A percentile compares a stretch with the other conserved stretches of the same genome.
These are phyloP conservation scores for Suillus placidus DNA, from an alignment of 768 basidiomycete species.

Conservation along the genomic window DNA sequence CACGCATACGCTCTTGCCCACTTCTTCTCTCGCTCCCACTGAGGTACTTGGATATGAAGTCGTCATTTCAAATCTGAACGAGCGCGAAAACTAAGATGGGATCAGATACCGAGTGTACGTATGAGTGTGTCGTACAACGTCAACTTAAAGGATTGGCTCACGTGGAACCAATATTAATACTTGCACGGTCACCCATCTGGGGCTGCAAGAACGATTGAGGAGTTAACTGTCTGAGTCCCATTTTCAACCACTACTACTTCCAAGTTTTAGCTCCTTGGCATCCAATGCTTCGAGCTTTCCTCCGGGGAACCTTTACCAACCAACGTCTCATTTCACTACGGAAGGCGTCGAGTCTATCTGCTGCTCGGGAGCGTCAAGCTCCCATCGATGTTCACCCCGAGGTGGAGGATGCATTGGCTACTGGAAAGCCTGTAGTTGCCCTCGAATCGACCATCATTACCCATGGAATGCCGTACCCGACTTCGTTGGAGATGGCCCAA, in stretches of 20 bases:
- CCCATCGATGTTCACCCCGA: slow-evolving; percentile 80
- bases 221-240: background rate
- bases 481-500: slow-evolving; percentile 69
- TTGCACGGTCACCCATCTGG: background rate
- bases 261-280: background rate
- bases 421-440: slow-evolving; percentile 75
- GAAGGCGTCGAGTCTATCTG: background rate
- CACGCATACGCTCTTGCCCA: slow-evolving; percentile 39
- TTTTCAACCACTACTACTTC: background rate
- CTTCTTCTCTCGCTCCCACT: slow-evolving; percentile 26
- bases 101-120: background rate
- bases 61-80: slow-evolving; percentile 19
- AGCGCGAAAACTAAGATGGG: background rate
- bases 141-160: background rate
- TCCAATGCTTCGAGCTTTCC: background rate
- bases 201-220: background rate
- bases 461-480: slow-evolving; percentile 87
- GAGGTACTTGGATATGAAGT: slow-evolving; percentile 28
- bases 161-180: background rate
- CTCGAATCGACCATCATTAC: slow-evolving; percentile 92
- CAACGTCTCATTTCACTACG: background rate
- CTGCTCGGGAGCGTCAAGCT: slow-evolving; percentile 8
- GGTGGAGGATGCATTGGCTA: slow-evolving; percentile 75
- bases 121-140: background rate
- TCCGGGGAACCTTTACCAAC: background rate